Evolutionary conservation across 768 basidiomycete species (phyloP).

Genomic region (Russula ochroleuca): DNA sequence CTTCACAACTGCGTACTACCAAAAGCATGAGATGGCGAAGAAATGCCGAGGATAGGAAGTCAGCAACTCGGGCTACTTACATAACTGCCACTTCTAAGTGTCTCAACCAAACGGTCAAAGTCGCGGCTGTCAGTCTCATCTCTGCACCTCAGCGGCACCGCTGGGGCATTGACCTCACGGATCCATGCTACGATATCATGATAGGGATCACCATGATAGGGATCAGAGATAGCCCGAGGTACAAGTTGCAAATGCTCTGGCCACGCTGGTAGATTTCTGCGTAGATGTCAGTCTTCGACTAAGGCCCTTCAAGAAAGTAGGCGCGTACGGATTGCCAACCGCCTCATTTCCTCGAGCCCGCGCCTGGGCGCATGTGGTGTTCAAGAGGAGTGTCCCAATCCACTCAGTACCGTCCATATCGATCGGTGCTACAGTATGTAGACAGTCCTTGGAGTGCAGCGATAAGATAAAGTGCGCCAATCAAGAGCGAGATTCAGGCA

Average conservation of each 20-base stretch:
- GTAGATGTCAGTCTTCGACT: background rate
- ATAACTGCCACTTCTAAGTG: background rate
- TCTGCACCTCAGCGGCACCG: background rate
- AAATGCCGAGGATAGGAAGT: too few relatives aligned
- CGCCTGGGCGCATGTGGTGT: background rate
- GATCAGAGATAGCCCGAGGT: too few relatives aligned
- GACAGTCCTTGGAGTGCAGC: too few relatives aligned
- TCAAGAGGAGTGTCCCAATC: background rate
- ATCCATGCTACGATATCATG: constrained; percentile 14
- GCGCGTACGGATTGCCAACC: background rate
- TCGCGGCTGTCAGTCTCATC: background rate
- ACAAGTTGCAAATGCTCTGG: background rate
- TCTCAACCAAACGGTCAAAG: background rate
- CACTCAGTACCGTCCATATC: background rate
- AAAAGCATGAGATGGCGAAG: background rate
- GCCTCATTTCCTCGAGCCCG: background rate
- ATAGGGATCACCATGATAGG: background rate
- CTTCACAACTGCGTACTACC: constrained; percentile 10
- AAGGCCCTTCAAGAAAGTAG: background rate
- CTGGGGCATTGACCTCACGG: background rate
- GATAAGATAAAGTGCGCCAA: too few relatives aligned
- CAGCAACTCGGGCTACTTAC: background rate
- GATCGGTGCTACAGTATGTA: too few relatives aligned
- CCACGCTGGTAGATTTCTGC: background rate
- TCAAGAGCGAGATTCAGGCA: too few relatives aligned